A percentile compares a stretch with the other conserved stretches of the same genome.
Conservation (phyloP, 2,329 filamentous ascomycete genomes). For the Apiospora koreana region DNA sequence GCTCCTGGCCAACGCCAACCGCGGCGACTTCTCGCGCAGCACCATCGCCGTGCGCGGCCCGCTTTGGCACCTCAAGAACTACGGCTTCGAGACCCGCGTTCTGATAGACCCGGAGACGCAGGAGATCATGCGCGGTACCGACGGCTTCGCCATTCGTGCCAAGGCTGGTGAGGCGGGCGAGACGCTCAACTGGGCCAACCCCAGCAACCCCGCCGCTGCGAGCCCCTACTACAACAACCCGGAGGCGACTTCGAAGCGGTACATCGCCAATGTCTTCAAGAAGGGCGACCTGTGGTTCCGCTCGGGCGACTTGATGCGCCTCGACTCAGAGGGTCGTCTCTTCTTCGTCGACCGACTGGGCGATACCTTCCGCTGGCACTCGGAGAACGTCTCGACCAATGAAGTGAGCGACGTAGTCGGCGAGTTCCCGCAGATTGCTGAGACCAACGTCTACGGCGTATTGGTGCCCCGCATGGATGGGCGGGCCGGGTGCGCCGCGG, state of each 20-base stretch:
- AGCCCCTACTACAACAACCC: slow-evolving; percentile 58
- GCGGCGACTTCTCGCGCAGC: slow-evolving; percentile 61
- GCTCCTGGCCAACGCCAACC: slow-evolving; percentile 55
- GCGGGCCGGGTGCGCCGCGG: slow-evolving; percentile 41
- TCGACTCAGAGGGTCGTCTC: slow-evolving; percentile 62
- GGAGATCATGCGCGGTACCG: slow-evolving; percentile 63
- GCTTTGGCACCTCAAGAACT: slow-evolving; percentile 53
- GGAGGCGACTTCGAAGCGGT: slow-evolving; percentile 65
- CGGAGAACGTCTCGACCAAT: slow-evolving; percentile 47
- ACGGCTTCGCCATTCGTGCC: slow-evolving; percentile 66
- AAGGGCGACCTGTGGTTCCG: slow-evolving; percentile 71
- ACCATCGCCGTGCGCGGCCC: slow-evolving; percentile 70
- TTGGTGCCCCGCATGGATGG: slow-evolving; percentile 44
- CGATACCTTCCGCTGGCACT: slow-evolving; percentile 71
- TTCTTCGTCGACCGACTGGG: slow-evolving; percentile 70
- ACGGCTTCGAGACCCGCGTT: slow-evolving; percentile 63
- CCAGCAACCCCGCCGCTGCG: slow-evolving; percentile 57
- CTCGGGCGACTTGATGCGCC: slow-evolving; percentile 64
- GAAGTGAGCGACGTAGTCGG: slow-evolving; percentile 44
- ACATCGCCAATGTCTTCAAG: slow-evolving; percentile 60
- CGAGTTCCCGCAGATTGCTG: slow-evolving; percentile 39
- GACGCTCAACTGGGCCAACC: slow-evolving; percentile 61
- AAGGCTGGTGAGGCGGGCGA: slow-evolving; percentile 66
- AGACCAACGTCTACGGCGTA: slow-evolving; percentile 46
- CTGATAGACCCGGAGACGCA: slow-evolving; percentile 69